Evolutionary conservation across 371 early-diverging fungal species (phyloP).

Genomic region (Dentiscutata heterogama): DNA sequence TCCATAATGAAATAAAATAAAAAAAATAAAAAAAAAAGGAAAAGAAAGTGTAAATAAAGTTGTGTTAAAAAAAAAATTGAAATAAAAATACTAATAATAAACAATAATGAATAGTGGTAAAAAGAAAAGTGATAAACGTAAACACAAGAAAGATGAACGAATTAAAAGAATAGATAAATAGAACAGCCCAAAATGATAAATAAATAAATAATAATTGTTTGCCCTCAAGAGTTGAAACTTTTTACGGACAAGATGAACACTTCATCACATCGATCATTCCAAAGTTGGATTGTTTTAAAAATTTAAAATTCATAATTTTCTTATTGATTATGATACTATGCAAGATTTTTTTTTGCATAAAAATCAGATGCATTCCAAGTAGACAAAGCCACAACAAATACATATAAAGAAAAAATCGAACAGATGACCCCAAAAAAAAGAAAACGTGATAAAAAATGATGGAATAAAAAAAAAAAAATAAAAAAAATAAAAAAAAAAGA

Average conservation of each 20-base stretch:
- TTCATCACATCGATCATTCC: background rate
- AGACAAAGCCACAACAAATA: background rate
- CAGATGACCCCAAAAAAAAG: background rate
- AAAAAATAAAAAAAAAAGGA: background rate
- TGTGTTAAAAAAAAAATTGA: background rate
- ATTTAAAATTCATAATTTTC: background rate
- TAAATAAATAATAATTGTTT: background rate
- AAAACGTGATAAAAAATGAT: background rate
- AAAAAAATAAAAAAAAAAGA: background rate
- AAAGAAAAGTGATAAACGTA: background rate
- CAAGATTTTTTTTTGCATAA: background rate
- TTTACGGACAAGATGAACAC: too few species aligned
- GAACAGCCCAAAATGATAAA: background rate
- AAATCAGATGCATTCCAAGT: background rate
- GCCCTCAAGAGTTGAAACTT: too few species aligned
- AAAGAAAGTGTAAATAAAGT: background rate
- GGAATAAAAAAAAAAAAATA: background rate
- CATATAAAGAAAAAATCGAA: background rate
- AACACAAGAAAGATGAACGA: background rate
- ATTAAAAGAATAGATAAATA: background rate
- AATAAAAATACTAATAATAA: background rate
- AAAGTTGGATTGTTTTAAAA: background rate
- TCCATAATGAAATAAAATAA: background rate
- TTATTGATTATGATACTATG: background rate
- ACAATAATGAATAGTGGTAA: background rate